A percentile compares a stretch with the other conserved stretches of the same genome.
phyloP scores from a whole-genome alignment of 2,329 filamentous ascomycete genomes.

The Penicillium crustosum region DNA sequence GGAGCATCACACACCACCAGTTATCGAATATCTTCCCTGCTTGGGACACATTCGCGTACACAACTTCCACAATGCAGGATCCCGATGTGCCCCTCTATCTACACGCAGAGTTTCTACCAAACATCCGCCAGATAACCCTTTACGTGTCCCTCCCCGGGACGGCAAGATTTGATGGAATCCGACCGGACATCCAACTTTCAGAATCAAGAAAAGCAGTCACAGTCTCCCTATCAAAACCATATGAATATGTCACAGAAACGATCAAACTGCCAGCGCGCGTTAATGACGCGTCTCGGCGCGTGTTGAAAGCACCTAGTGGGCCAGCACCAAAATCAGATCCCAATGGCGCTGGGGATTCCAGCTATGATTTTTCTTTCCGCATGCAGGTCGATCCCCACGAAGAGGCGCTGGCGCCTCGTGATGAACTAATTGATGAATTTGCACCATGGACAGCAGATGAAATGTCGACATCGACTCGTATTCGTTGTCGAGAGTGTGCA shows the following conservation, averaged over 20 bases:
- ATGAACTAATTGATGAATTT: constrained; percentile 34
- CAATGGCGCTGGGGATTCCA: not conserved
- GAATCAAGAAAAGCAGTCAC: constrained; percentile 38
- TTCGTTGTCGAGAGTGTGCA: constrained; percentile 43
- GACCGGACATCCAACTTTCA: constrained; percentile 32
- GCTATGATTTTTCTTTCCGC: constrained; percentile 53
- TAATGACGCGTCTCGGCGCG: constrained; percentile 27
- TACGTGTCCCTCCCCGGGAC: constrained; percentile 50
- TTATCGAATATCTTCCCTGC: not conserved
- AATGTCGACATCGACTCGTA: constrained; percentile 33
- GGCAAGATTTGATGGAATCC: constrained; percentile 8
- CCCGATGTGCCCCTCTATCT: constrained; percentile 38
- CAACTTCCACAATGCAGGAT: constrained; percentile 6
- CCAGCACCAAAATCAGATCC: not conserved
- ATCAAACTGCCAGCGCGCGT: constrained; percentile 51
- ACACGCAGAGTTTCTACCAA: constrained; percentile 61
- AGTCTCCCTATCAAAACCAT: constrained; percentile 36
- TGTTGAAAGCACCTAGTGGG: constrained; percentile 16
- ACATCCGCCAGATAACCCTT: constrained; percentile 61
- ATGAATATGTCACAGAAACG: constrained; percentile 32
- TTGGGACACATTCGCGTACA: not conserved
- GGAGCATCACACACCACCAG: not conserved
- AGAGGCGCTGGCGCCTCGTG: constrained; percentile 11
- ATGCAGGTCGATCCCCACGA: constrained; percentile 51
- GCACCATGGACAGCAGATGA: constrained; percentile 42